Evolutionary conservation across 306 rosid genomes (phyloP), one percentile per base, ranked within the genome.

Genomic region (Begonia fuchsioides): DNA sequence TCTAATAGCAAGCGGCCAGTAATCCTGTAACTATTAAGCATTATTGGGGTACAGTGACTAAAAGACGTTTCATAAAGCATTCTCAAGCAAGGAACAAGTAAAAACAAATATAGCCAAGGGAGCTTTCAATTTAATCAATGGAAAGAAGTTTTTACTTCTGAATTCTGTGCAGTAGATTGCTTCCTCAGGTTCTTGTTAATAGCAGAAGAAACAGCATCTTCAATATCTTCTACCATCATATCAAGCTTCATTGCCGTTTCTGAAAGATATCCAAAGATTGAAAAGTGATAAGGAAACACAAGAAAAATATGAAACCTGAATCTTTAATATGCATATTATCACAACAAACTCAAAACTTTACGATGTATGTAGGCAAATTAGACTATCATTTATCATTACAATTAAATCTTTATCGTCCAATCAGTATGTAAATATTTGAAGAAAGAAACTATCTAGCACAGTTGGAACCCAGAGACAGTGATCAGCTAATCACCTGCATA

Each of bases 231-330:
- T 61, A 84, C 70, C 87, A 90, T 67, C 19, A 59, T 67, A 61
- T 90, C 87, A 62, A 90, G 97, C 73, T 84, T 84, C 68, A 90
- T 62, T 41, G 92, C 78, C 3, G 84, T 84, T 75, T 84, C 95
- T 90, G 87, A 62, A 74, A 78, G 68, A 65, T 20, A 26, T 5
- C 35, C 35, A 26, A 26, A 26, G 35, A 26, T 26, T 26, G 35
- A 26, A 26, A 26, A 44, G 71, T 63, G 55, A 55, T 54, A 26
- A 20, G n/a, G n/a, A n/a, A n/a, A n/a, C n/a, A n/a, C n/a, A n/a
- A 52, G 17, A 35, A 46, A 52, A 44, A 51, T 11, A 26, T 2
- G 35, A 6, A 26, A 26, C 35, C 35, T 26, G 1, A 6, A 26
- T 26, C 35, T 26, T 26, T 26, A 26, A 4, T 26, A 26, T 5